Conservation (phyloP, 805 yeast species). For the Pichia eremophila region DNA sequence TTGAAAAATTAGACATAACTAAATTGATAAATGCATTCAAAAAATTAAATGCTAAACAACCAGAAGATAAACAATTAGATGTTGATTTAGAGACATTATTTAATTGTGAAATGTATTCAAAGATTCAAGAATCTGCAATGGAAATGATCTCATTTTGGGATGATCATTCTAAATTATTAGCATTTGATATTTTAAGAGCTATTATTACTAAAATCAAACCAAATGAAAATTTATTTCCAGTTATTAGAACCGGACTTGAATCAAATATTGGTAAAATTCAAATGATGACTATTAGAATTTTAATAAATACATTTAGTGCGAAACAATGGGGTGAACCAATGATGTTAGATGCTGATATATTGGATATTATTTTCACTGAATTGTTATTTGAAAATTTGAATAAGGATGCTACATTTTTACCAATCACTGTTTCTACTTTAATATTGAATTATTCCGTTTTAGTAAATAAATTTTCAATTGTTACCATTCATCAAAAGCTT, state of each 20-base stretch:
- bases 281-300: conserved; percentile 48
- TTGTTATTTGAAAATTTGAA: conserved; percentile 11
- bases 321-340: conserved; percentile 37
- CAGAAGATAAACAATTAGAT: conserved; percentile 15
- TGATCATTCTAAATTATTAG: conserved; percentile 38
- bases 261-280: conserved; percentile 26
- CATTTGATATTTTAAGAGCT: conserved; percentile 52
- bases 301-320: conserved; percentile 46
- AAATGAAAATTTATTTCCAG: conserved; percentile 30
- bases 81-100: conserved; percentile 39
- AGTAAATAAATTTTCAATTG: conserved; percentile 22
- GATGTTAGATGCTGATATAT: conserved; percentile 33
- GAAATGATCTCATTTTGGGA: conserved; percentile 35
- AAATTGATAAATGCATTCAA: conserved; percentile 20
- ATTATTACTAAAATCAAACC: conserved; percentile 34
- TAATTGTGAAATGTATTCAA: conserved; percentile 33
- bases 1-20: conserved; percentile 23
- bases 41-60: conserved; percentile 21
- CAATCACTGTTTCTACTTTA: conserved; percentile 39
- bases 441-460: conserved; percentile 39
- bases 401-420: conserved; percentile 20
- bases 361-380: conserved; percentile 28
- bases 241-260: conserved; percentile 34
- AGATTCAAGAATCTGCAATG: conserved; percentile 9
- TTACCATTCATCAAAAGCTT: conserved; percentile 9